These are phyloP conservation scores for Diaporthe sp. DNA, from an alignment of 2,329 filamentous ascomycete species.

Conservation along the genomic window DNA sequence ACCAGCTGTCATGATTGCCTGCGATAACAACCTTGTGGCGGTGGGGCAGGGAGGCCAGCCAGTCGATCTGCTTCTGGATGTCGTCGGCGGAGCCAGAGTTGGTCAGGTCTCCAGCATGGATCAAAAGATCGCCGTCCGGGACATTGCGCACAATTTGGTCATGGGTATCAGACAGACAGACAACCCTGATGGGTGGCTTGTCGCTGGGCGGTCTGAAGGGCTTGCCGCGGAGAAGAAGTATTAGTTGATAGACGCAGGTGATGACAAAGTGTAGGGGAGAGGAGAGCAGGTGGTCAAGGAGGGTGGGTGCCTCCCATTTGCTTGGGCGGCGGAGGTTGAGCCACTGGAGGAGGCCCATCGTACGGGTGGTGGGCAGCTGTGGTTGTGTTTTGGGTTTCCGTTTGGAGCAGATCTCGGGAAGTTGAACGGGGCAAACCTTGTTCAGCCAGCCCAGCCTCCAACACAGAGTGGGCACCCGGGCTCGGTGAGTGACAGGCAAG, in stretches of 20 bases:
- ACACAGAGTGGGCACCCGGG: neutral
- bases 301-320: conserved; percentile 64
- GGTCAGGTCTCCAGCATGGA: conserved; percentile 91
- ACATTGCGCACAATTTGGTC: conserved; percentile 70
- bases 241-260: conserved; percentile 72
- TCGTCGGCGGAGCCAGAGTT: conserved; percentile 79
- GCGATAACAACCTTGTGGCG: conserved; percentile 84
- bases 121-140: conserved; percentile 85
- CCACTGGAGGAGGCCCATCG: conserved; percentile 61
- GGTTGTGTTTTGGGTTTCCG: conserved; percentile 12
- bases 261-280: conserved; percentile 78
- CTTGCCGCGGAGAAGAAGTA: conserved; percentile 77
- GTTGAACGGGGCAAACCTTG: conserved; percentile 31
- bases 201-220: conserved; percentile 71
- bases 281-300: conserved; percentile 74
- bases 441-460: conserved; percentile 11
- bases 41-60: conserved; percentile 82
- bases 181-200: conserved; percentile 74
- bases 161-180: conserved; percentile 94
- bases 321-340: conserved; percentile 64
- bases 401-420: conserved; percentile 2
- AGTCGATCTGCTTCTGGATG: conserved; percentile 88
- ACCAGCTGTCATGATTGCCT: conserved; percentile 92
- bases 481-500: conserved; percentile 8
- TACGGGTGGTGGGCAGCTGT: neutral